phyloP scores from a whole-genome alignment of 1,284 basidiomycete species.

The Rugosomyces carneus region DNA sequence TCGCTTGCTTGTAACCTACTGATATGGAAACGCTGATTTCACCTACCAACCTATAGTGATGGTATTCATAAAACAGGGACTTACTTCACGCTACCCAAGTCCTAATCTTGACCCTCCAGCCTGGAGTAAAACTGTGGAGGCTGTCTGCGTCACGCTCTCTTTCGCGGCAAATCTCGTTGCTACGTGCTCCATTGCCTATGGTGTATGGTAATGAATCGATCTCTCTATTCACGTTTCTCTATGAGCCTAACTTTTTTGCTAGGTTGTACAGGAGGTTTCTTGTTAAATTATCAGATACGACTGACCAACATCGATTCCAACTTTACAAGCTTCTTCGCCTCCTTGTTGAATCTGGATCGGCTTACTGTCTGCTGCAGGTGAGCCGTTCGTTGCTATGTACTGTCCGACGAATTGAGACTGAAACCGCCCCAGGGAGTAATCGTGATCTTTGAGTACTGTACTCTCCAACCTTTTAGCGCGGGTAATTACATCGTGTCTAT shows the following conservation, averaged over 20 bases:
- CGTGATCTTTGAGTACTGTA: background rate
- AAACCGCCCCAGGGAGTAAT: background rate
- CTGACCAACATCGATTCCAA: background rate
- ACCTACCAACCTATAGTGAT: background rate
- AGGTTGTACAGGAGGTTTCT: background rate
- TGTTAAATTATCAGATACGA: background rate
- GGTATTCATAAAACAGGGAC: background rate
- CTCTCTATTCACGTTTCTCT: too few relatives aligned
- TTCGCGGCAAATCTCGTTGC: background rate
- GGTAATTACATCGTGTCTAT: background rate
- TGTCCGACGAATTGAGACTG: background rate
- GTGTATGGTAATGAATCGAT: background rate
- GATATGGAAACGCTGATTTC: background rate
- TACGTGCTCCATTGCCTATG: background rate
- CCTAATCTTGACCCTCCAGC: too few relatives aligned
- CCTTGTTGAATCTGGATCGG: background rate
- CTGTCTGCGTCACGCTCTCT: background rate
- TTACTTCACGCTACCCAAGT: background rate
- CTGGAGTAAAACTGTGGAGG: background rate
- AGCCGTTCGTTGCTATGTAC: background rate
- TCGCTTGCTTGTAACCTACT: background rate
- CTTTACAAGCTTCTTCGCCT: background rate
- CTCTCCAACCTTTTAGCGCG: background rate
- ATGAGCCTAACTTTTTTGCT: too few relatives aligned
- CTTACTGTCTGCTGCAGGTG: background rate